Percentiles rank a stretch among this genome's conserved stretches.
These are phyloP conservation scores for Lavandula angustifolia DNA, from an alignment of 257 asterid genomes.

Conservation along the genomic window DNA sequence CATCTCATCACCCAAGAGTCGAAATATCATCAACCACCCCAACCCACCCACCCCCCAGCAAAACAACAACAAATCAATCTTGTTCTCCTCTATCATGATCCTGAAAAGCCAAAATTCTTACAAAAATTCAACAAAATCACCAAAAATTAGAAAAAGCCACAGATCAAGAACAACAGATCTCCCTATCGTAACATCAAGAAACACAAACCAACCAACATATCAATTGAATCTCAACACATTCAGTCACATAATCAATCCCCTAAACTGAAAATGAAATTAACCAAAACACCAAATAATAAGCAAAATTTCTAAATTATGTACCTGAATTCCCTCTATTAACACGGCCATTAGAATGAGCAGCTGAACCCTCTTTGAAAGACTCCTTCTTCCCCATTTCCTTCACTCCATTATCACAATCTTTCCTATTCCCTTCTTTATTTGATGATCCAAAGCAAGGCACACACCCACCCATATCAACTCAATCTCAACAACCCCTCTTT, in stretches of 20 bases:
- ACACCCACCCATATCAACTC: slow-evolving; percentile 78
- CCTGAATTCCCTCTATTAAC: slow-evolving; percentile 72
- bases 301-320: slow-evolving; percentile 31
- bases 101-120: not conserved
- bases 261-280: slow-evolving; percentile 17
- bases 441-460: slow-evolving; percentile 89
- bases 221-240: slow-evolving; percentile 30
- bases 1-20: no score
- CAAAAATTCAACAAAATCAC: slow-evolving; percentile 25
- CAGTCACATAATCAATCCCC: slow-evolving; percentile 23
- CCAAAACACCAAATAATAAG: not conserved
- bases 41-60: no score
- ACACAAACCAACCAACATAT: slow-evolving; percentile 24
- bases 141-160: slow-evolving; percentile 13
- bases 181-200: slow-evolving; percentile 25
- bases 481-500: slow-evolving; percentile 38
- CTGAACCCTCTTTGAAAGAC: slow-evolving; percentile 67
- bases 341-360: slow-evolving; percentile 51
- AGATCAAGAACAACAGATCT: slow-evolving; percentile 44
- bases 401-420: slow-evolving; percentile 44
- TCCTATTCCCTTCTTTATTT: slow-evolving; percentile 41
- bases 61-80: no score
- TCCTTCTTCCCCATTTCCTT: slow-evolving; percentile 62
- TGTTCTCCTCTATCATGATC: not conserved
- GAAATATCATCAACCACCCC: no score